Evolutionary conservation across 176 grass and related monocot species (phyloP), one percentile per base, ranked within the genome.

Genomic region (Aegilops tauschii): DNA sequence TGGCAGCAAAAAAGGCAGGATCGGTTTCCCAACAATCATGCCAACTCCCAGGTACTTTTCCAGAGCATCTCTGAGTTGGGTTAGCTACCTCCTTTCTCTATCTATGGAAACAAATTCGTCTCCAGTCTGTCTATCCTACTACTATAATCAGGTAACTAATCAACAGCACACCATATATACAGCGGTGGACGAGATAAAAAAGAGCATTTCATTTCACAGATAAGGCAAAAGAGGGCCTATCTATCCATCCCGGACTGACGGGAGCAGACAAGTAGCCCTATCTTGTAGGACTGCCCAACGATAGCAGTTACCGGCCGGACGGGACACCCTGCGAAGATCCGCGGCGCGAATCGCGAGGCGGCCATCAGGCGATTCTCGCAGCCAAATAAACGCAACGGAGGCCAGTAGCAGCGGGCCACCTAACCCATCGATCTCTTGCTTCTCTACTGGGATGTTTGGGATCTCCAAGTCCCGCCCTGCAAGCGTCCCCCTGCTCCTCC

Each of bases 391-490:
- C 7, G 12, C 13, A 36, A 27, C 45, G 9, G 42, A 84, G 27
- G 74, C 77, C 76, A 61, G 47, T 81, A 61, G 77, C 49, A 77
- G 80, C n/a, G 29, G 31, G 84, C 64, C 84, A 84, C 67, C 84
- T 56, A 71, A 66, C 63, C 52, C 61, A 56, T 20, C 73, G 73
- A 76, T 87, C 87, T 79, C 80, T 89, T 90, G 77, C 91, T 83
- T 81, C 35, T 35, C 61, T 17, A 14, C 47, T 50, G 66, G 65
- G 37, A 67, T 58, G 62, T 92, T 87, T 78, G 39, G 68, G 77
- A 89, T 82, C 86, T 92, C 76, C 89, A 69, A 85, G 85, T 82
- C 89, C 89, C 89, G 75, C 79, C 62, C 95, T 65, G 65, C 76
- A 97, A 93, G 91, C 70, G 73, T 76, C 42, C 47, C 47, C 47